Evolutionary conservation across 2,329 filamentous ascomycete genomes (phyloP), one percentile per base, ranked within the genome.

Genomic region (Beauveria pseudobassiana): DNA sequence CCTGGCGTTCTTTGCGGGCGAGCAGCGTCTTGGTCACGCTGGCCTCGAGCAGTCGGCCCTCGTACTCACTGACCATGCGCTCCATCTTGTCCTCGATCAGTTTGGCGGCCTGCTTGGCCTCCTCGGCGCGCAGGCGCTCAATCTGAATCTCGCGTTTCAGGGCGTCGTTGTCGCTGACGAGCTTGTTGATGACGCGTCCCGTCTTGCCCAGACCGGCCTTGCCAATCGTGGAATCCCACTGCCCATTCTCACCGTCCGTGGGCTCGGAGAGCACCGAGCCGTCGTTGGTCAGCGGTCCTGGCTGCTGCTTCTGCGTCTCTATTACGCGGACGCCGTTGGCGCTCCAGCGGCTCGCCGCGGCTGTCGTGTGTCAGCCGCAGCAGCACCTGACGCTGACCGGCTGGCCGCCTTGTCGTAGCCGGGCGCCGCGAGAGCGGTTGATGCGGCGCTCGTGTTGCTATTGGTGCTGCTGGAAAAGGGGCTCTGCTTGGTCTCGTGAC

Each of bases 161-260:
- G 46, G 86, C 82, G 69, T 93, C 90, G 67, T 92, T 92, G 70
- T 93, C 90, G 59, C 87, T 87, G 70, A 91, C 90, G 59, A 95
- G 82, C 69, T 86, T 85, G 75, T 95, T 91, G 73, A 95, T 93
- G 58, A 91, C 88, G 40, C 88, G 81, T 9, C 88, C 88, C 10
- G 87, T 90, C 77, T 91, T 91, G 49, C 88, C 88, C 2, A 88
- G 76, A 3, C 85, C 86, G 8, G 87, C 87, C 69, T 87, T 87
- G 66, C 87, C 87, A 51, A 89, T 82, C 3, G 86, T 86, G 34
- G 85, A 85, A 69, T 88, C 87, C 84, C 86, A 87, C 71, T 76
- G 76, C 26, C 69, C 71, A 50, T 72, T 70, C 48, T 69, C 68
- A 20, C 70, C 66, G 38, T 77, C 77, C 12, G 69, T 67, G 18